Base-by-base conservation (phyloP, 2,329 filamentous ascomycete species). In the Aspergillus sergii region DNA sequence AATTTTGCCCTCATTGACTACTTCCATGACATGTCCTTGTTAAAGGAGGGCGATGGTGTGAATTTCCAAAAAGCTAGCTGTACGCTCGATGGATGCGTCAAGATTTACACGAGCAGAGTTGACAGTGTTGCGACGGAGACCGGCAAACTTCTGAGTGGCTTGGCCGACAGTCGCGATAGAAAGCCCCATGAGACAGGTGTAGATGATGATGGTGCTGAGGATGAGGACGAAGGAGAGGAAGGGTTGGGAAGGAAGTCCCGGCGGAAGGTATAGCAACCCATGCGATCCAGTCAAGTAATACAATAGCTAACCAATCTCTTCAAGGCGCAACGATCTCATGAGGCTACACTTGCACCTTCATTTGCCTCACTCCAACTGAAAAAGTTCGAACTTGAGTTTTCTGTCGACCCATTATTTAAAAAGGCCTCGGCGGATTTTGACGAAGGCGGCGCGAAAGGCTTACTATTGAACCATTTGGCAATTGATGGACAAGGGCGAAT, bases 1-100 rank as follows among this genome's bases (percentile, higher is more conserved):
- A 98, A 98, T 78, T 98, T 99, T 80, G 95, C 95, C n/a, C 86
- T 99, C 21, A 99, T 99, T 75, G 95, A 99, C 79, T 99, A 99
- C 80, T 99, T 99, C 74, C 94, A 99, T 78, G 95, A 99, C 74
- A 98, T 99, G 95, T 97, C 93, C 1, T 82, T 99, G 50, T 84
- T 99, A 55, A 96, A 96, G 76, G 95, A 99, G 75, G 95, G 95
- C 34, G 93, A 99, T 68, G 91, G 94, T 16, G 94, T 99, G 79
- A 99, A 99, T 77, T 99, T 99, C 72, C 95, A 99, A 76, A 97
- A 97, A 78, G 95, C 95, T 63, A 97, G 94, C 80, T 98, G 93
- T 80, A 99, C 95, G 0, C 84, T 99, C 21, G 95, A 99, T 75
- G 95, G 95, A 23, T 99, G 95, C 75, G 95, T 99, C 74, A 99